Percentiles rank a stretch among this genome's conserved stretches.
Conservation (phyloP, 2,329 filamentous ascomycete species). For the Fusarium sp. region DNA sequence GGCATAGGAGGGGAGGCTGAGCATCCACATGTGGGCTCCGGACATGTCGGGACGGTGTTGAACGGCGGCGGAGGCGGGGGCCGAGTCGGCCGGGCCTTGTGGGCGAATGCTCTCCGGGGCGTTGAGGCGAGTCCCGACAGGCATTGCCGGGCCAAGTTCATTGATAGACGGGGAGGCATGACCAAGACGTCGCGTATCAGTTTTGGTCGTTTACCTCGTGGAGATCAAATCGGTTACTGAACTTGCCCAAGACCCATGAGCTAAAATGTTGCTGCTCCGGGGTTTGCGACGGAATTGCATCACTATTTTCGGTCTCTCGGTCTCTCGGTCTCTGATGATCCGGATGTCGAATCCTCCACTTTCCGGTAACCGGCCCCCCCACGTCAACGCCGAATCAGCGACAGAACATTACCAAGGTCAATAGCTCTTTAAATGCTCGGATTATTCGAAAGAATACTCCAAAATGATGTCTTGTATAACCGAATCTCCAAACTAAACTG, state of each 20-base stretch:
- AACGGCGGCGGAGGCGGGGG: conserved; percentile 47
- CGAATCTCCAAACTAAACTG: conserved; percentile 17
- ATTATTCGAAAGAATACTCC: background rate
- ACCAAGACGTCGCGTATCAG: background rate
- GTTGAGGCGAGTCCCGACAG: conserved; percentile 14
- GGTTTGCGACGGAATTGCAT: conserved; percentile 27
- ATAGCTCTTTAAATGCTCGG: background rate
- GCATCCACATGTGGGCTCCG: conserved; percentile 79
- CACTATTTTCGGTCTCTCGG: conserved; percentile 20
- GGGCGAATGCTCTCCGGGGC: conserved; percentile 26
- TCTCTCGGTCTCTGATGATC: conserved; percentile 37
- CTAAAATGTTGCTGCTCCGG: conserved; percentile 25
- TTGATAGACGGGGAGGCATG: conserved; percentile 34
- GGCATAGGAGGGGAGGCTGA: conserved; percentile 71
- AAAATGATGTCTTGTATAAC: conserved; percentile 4
- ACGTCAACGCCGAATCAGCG: conserved; percentile 22
- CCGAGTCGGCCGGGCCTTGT: conserved; percentile 26
- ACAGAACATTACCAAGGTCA: conserved; percentile 11
- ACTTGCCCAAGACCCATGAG: background rate
- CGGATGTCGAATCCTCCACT: conserved; percentile 32
- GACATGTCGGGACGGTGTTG: conserved; percentile 66
- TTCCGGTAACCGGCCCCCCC: conserved; percentile 36
- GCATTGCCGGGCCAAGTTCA: conserved; percentile 24
- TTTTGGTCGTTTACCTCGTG: background rate
- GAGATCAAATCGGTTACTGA: background rate